Conservation (phyloP, 1,284 basidiomycete genomes). For the Ganoderma sinense region DNA sequence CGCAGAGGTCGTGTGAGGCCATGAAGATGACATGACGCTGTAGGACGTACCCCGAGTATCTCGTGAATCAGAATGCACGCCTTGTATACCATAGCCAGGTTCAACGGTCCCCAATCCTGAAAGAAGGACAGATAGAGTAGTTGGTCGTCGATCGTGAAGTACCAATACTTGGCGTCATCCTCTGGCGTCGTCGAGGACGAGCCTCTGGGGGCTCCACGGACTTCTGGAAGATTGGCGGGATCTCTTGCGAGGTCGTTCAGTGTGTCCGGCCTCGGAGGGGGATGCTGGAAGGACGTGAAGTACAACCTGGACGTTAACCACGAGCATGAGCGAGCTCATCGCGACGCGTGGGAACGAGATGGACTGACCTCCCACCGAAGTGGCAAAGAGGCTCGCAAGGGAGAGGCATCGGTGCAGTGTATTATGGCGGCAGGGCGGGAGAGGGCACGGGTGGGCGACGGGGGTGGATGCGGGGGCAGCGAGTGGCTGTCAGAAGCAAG, state of each 20-base stretch:
- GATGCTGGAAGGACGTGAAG: constrained; percentile 83
- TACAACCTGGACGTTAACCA: constrained; percentile 62
- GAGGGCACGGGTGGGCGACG: constrained; percentile 18
- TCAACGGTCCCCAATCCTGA: constrained; percentile 94
- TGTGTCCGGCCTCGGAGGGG: constrained; percentile 65
- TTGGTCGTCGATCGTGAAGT: constrained; percentile 91
- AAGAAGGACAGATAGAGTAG: constrained; percentile 95
- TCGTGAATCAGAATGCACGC: constrained; percentile 94
- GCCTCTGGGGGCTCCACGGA: constrained; percentile 64
- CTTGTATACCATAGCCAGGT: constrained; percentile 92
- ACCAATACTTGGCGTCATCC: constrained; percentile 78
- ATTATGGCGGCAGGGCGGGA: constrained; percentile 1
- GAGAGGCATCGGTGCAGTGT: constrained; percentile 39
- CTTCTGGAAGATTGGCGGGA: constrained; percentile 58
- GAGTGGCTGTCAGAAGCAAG: constrained; percentile 22
- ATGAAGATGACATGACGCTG: constrained; percentile 29
- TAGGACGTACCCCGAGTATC: constrained; percentile 74
- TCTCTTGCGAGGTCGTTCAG: constrained; percentile 67
- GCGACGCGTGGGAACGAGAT: constrained; percentile 17
- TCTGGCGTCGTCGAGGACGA: constrained; percentile 71
- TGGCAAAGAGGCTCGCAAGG: constrained; percentile 79
- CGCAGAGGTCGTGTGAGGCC: constrained; percentile 12
- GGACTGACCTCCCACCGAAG: constrained; percentile 72
- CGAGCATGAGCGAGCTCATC: constrained; percentile 20
- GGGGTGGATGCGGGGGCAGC: constrained; percentile 22